Conservation (phyloP, 345 rosid species). For the Arabidopsis suecica region DNA sequence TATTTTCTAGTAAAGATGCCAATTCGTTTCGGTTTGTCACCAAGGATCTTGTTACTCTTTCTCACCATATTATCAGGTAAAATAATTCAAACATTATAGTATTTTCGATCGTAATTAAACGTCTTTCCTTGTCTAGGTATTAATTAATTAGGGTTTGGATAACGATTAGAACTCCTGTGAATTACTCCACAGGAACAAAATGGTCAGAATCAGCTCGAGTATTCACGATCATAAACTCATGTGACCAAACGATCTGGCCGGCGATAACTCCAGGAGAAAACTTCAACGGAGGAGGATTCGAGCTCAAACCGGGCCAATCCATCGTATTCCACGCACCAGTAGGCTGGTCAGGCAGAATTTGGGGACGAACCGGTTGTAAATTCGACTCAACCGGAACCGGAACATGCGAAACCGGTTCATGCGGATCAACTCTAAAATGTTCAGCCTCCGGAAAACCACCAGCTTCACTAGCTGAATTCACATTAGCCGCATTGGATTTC, state of each 20-base stretch:
- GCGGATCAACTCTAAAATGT: slow-evolving; percentile 70
- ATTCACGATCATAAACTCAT: slow-evolving; percentile 73
- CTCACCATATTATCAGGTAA: slow-evolving; percentile 55
- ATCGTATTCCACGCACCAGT: slow-evolving; percentile 60
- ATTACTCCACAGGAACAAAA: slow-evolving; percentile 46
- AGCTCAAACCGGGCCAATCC: slow-evolving; percentile 64
- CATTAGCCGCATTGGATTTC: slow-evolving; percentile 55
- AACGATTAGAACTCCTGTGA: background rate
- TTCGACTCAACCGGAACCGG: slow-evolving; percentile 70
- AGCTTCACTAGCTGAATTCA: slow-evolving; percentile 84
- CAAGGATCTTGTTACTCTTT: slow-evolving; percentile 44
- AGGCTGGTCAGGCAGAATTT: slow-evolving; percentile 85
- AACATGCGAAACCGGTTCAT: slow-evolving; percentile 73
- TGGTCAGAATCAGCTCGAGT: slow-evolving; percentile 53
- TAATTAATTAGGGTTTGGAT: background rate
- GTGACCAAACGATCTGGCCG: slow-evolving; percentile 82
- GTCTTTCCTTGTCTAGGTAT: background rate
- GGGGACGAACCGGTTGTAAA: slow-evolving; percentile 84
- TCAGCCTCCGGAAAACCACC: slow-evolving; percentile 68
- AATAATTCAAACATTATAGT: background rate
- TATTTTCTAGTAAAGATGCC: slow-evolving; percentile 46
- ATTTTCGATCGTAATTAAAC: background rate
- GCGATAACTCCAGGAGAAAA: slow-evolving; percentile 65
- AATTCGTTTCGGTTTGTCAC: slow-evolving; percentile 27
- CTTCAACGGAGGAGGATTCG: slow-evolving; percentile 64